Percentiles rank a stretch among this genome's conserved stretches.
These are phyloP conservation scores for Brassica balearica DNA, from an alignment of 441 rosid genomes.

Conservation along the genomic window DNA sequence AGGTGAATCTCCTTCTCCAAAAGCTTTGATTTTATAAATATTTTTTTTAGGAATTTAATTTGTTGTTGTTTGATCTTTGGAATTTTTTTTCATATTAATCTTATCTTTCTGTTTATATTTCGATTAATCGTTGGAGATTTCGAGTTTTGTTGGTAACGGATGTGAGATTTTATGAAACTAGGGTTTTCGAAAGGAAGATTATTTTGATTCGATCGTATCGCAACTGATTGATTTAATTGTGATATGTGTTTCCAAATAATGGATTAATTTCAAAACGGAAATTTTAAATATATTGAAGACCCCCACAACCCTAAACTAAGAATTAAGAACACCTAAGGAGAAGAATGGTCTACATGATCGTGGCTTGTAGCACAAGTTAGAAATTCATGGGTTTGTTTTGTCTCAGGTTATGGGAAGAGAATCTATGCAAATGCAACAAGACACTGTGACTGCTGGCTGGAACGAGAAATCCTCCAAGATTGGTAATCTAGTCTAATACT, in stretches of 20 bases:
- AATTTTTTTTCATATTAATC: background rate
- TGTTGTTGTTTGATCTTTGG: constrained; percentile 1
- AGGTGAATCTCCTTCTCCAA: constrained; percentile 45
- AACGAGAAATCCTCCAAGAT: constrained; percentile 43
- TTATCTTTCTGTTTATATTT: background rate
- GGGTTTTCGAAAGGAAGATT: constrained; percentile 22
- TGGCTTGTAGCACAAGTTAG: constrained; percentile 37
- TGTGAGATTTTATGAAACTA: constrained; percentile 25
- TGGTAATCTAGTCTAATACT: constrained; percentile 43
- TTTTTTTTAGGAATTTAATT: background rate
- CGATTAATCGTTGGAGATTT: background rate
- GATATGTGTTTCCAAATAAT: background rate
- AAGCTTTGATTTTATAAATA: background rate
- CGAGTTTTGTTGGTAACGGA: background rate
- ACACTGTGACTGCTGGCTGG: constrained; percentile 49
- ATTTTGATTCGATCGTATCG: constrained; percentile 18
- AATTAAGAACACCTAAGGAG: background rate
- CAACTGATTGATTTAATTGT: background rate
- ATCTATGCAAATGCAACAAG: constrained; percentile 52
- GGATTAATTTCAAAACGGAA: background rate
- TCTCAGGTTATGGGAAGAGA: constrained; percentile 65
- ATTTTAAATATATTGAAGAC: background rate
- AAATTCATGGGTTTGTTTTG: constrained; percentile 3
- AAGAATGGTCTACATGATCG: background rate
- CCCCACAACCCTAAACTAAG: background rate